phyloP scores from a whole-genome alignment of 2,329 filamentous ascomycete genomes.

The Chalaropsis ovoidea region DNA sequence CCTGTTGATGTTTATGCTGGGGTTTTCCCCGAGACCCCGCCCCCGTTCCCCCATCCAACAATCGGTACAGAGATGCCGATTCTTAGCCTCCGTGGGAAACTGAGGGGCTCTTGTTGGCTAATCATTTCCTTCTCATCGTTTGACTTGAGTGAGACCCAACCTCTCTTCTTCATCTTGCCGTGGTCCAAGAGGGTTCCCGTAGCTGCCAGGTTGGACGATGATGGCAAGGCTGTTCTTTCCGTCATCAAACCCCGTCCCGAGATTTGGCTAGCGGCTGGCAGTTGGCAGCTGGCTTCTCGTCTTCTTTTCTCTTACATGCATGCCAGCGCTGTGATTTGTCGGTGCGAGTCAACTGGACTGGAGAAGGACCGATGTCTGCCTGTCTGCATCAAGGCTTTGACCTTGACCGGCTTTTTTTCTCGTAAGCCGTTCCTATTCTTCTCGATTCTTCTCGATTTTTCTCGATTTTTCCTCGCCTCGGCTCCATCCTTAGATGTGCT shows the following conservation, averaged over 20 bases:
- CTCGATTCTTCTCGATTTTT: neutral
- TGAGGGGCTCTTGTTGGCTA: neutral
- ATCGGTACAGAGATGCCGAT: neutral
- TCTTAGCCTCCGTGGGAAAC: no score
- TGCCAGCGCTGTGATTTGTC: neutral
- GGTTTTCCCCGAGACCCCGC: neutral
- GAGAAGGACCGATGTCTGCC: slow-evolving; percentile 1
- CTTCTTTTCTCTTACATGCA: neutral
- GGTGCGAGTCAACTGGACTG: neutral
- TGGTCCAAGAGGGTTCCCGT: neutral
- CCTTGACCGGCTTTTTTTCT: neutral
- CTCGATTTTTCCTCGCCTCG: neutral
- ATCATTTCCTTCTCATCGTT: neutral
- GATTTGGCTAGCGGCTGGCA: neutral
- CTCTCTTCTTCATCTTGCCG: neutral
- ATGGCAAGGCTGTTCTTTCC: neutral
- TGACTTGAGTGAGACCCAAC: neutral
- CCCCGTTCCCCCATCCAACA: neutral
- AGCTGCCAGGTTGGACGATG: neutral
- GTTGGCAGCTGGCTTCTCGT: neutral
- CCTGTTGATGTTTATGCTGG: neutral
- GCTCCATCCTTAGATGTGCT: neutral
- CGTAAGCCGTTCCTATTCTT: neutral
- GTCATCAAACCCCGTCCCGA: no score
- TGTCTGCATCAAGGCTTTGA: neutral